Evolutionary conservation across 345 rosid genomes (phyloP).

Genomic region (Citrus reticulata): DNA sequence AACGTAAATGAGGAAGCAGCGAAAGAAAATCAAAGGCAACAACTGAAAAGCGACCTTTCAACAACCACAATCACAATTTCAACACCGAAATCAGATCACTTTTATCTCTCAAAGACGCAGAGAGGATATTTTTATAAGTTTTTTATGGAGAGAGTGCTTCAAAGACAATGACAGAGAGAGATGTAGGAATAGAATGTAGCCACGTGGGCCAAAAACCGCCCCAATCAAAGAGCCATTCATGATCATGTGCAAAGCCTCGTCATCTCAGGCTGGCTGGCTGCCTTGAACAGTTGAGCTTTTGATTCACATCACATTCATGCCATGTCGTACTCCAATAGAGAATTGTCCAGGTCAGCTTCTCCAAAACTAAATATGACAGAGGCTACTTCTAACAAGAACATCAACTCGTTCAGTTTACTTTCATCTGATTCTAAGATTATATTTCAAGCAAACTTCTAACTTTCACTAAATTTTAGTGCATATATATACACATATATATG

Average conservation of each 20-base stretch:
- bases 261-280: conserved; percentile 40
- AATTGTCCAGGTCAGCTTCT: conserved; percentile 1
- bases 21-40: not conserved
- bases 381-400: not conserved
- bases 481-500: not conserved
- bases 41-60: not conserved
- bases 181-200: conserved; percentile 5
- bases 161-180: not conserved
- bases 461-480: not conserved
- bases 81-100: not conserved
- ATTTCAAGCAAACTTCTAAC: not conserved
- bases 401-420: not conserved
- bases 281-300: conserved; percentile 6
- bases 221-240: not conserved
- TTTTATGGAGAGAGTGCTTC: too few species aligned
- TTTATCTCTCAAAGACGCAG: not conserved
- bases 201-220: not conserved
- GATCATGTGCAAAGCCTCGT: conserved; percentile 28
- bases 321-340: not conserved
- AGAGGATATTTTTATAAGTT: too few species aligned
- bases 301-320: not conserved
- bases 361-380: not conserved
- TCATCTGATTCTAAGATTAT: not conserved
- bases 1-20: too few species aligned
- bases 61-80: not conserved